Percentiles rank a stretch among this genome's conserved stretches.
phyloP scores from a whole-genome alignment of 805 yeast genomes.

The Metschnikowia corniflorae region DNA sequence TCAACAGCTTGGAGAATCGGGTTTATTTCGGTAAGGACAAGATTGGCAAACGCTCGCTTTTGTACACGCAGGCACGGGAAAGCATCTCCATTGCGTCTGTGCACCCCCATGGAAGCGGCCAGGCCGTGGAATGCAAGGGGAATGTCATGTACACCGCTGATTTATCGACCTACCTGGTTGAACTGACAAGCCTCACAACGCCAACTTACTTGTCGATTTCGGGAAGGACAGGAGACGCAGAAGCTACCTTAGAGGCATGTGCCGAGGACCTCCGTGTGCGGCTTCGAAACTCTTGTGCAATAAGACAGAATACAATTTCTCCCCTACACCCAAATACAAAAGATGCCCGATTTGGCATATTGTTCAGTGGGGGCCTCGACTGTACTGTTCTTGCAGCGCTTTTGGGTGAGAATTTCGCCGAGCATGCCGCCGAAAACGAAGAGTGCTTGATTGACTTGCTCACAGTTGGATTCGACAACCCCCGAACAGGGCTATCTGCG shows the following conservation, averaged over 20 bases:
- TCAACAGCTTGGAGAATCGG: constrained; percentile 37
- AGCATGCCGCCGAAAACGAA: constrained; percentile 19
- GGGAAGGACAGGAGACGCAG: neutral
- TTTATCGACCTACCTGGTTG: constrained; percentile 10
- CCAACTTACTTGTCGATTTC: neutral
- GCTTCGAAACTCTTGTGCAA: constrained; percentile 38
- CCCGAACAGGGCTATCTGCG: constrained; percentile 61
- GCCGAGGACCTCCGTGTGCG: constrained; percentile 15
- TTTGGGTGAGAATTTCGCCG: constrained; percentile 17
- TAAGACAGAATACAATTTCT: constrained; percentile 57
- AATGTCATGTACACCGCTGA: constrained; percentile 49
- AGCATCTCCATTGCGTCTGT: constrained; percentile 43
- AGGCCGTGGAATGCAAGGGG: constrained; percentile 53
- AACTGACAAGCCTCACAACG: neutral
- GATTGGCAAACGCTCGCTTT: constrained; percentile 76
- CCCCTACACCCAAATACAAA: constrained; percentile 43
- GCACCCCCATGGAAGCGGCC: constrained; percentile 13
- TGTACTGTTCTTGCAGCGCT: constrained; percentile 77
- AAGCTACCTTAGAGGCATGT: neutral
- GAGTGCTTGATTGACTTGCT: constrained; percentile 56
- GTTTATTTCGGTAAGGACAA: constrained; percentile 81
- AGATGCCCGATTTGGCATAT: constrained; percentile 39
- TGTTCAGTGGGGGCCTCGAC: constrained; percentile 95
- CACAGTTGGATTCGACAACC: constrained; percentile 91
- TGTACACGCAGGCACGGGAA: constrained; percentile 34